Evolutionary conservation across 148 eudicot genomes (phyloP).

Genomic region (Amaranthus hypochondriacus): DNA sequence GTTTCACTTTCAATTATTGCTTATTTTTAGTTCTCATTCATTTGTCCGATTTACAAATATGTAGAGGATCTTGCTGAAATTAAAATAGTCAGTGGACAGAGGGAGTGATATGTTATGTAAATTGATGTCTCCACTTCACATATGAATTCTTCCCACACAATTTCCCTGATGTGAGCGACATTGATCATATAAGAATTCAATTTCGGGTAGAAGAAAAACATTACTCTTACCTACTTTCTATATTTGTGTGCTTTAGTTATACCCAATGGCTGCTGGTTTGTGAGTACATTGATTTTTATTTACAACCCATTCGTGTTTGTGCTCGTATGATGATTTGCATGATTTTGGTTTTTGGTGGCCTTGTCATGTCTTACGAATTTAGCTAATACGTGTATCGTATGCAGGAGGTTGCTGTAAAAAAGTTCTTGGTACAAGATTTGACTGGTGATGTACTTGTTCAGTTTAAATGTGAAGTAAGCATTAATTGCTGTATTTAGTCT

Average conservation of each 20-base stretch:
- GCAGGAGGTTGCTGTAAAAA: slow-evolving; percentile 99
- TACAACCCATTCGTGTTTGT: not conserved
- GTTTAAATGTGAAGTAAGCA: slow-evolving; percentile 83
- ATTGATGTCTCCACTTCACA: not conserved
- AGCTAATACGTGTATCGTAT: slow-evolving; percentile 18
- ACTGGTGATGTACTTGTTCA: slow-evolving; percentile 76
- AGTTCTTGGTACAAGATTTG: slow-evolving; percentile 90
- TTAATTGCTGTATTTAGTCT: slow-evolving; percentile 4
- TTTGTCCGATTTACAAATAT: no score
- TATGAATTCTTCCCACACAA: not conserved
- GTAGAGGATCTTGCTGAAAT: not conserved
- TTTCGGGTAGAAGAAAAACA: not conserved
- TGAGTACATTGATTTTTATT: not conserved
- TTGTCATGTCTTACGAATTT: not conserved
- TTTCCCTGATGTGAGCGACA: not conserved
- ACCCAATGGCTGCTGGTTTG: not conserved
- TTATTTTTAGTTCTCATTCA: not conserved
- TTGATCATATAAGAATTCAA: not conserved
- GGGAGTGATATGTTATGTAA: not conserved
- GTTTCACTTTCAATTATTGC: no score
- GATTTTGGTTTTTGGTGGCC: not conserved
- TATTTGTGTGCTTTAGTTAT: not conserved
- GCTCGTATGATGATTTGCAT: not conserved
- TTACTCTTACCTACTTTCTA: not conserved
- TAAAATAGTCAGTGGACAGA: not conserved